Evolutionary conservation across 306 rosid genomes (phyloP), one percentile per base, ranked within the genome.

Genomic region (Lotus japonicus): DNA sequence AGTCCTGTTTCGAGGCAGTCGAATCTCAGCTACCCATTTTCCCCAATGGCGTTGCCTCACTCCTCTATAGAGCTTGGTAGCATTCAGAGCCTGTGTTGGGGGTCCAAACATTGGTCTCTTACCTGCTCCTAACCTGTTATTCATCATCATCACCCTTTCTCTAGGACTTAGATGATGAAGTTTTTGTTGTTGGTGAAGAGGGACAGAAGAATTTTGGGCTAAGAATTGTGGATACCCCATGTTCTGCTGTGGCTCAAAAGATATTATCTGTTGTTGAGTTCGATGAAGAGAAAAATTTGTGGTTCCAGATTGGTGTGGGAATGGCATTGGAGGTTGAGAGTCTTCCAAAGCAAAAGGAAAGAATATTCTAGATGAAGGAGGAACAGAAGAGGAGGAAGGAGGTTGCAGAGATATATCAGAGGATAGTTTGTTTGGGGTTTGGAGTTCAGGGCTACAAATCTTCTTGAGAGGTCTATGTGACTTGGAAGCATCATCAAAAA

Each of bases 41-140:
- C 97, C 97, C 97, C 97, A 92, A 60, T 92, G 97, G 50, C 97
- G 87, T 65, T 92, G 97, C 79, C 97, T 83, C 64, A 92, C 97
- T 74, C 97, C 97, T 31, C 97, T 80, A 63, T 89, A 92, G 7
- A 92, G 95, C 80, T 83, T 92, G 0, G 87, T 92, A 0, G 92
- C 64, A 57, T 79, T 86, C 26, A 84, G 9, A 5, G 92, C 90
- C 7, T 72, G 26, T 3, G 26, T 3, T 21, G 1, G 26, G 1
- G 26, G 26, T 21, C 26, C n/a, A n/a, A n/a, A n/a, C n/a, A n/a
- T n/a, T n/a, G n/a, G n/a, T n/a, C n/a, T n/a, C n/a, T n/a, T n/a
- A n/a, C n/a, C n/a, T n/a, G n/a, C n/a, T n/a, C n/a, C n/a, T n/a
- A n/a, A n/a, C n/a, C n/a, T n/a, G n/a, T n/a, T n/a, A n/a, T n/a